These are phyloP conservation scores for Plasmodium vivax DNA, from an alignment of 169 alveolate species.

Conservation along the genomic window DNA sequence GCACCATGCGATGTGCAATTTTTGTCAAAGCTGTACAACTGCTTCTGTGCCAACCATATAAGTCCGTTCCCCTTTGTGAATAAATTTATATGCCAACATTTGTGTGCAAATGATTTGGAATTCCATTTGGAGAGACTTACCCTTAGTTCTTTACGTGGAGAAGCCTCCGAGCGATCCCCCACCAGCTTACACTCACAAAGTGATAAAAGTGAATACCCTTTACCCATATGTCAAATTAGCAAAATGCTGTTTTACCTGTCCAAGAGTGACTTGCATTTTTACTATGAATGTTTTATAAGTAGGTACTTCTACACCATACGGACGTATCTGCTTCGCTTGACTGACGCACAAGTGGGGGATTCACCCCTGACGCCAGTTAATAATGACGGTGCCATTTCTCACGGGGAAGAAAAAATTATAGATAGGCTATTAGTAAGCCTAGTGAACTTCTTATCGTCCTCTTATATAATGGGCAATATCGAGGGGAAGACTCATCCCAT, in stretches of 20 bases:
- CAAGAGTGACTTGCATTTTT: slow-evolving; percentile 28
- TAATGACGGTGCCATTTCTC: background rate
- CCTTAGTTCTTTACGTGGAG: background rate
- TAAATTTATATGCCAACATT: slow-evolving; percentile 1
- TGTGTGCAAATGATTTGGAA: background rate
- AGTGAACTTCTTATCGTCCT: slow-evolving; percentile 43
- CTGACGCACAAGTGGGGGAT: background rate
- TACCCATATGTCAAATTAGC: slow-evolving; percentile 5
- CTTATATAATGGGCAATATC: slow-evolving; percentile 11
- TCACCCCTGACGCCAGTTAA: background rate
- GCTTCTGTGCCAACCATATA: slow-evolving; percentile 40
- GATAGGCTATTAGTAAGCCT: slow-evolving; percentile 46
- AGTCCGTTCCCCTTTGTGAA: slow-evolving; percentile 47
- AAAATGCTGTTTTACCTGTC: slow-evolving; percentile 45
- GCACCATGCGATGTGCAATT: background rate
- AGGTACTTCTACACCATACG: slow-evolving; percentile 12
- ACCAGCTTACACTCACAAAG: background rate
- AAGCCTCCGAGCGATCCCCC: background rate
- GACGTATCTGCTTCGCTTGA: background rate
- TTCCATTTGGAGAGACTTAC: background rate
- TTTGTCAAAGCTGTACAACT: slow-evolving; percentile 42
- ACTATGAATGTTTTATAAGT: slow-evolving; percentile 43
- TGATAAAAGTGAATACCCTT: background rate
- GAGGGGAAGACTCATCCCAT: background rate
- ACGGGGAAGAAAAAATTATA: background rate